Percentiles rank a stretch among this genome's conserved stretches.
Conservation (phyloP, 306 rosid genomes). For the Delonix regia region DNA sequence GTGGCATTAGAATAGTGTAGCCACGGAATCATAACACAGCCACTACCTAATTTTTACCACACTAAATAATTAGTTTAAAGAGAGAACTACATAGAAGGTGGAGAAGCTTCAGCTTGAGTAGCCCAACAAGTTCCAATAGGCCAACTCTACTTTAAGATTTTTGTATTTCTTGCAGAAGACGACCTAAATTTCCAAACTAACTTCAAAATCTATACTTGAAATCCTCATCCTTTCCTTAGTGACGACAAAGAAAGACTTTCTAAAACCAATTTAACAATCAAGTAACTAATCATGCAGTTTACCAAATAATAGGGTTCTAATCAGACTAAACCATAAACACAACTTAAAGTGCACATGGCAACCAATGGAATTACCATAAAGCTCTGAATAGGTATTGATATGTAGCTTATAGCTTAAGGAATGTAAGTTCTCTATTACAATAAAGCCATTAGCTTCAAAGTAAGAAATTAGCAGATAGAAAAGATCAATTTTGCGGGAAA, state of each 20-base stretch:
- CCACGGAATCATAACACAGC: not conserved
- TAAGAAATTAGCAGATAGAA: not conserved
- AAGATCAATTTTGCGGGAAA: not conserved
- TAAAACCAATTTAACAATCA: slow-evolving; percentile 8
- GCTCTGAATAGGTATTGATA: not conserved
- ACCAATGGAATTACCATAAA: not conserved
- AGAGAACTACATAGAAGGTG: not conserved
- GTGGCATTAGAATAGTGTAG: not conserved
- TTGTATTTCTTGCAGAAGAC: not conserved
- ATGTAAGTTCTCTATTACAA: not conserved
- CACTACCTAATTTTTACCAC: not conserved
- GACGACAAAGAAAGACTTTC: slow-evolving; percentile 21
- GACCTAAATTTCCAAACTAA: not conserved
- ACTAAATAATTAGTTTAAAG: too few relatives aligned
- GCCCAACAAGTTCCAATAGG: not conserved
- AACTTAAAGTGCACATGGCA: slow-evolving; percentile 2
- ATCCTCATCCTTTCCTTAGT: not conserved
- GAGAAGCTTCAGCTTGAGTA: not conserved
- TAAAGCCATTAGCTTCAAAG: not conserved
- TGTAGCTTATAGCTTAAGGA: not conserved
- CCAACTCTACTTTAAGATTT: slow-evolving; percentile 17
- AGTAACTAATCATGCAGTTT: not conserved
- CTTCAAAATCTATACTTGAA: too few relatives aligned
- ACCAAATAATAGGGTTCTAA: slow-evolving; percentile 1
- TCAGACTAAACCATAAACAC: not conserved